Conservation (phyloP, 1,284 basidiomycete species). For the Ceratobasidium sp. region DNA sequence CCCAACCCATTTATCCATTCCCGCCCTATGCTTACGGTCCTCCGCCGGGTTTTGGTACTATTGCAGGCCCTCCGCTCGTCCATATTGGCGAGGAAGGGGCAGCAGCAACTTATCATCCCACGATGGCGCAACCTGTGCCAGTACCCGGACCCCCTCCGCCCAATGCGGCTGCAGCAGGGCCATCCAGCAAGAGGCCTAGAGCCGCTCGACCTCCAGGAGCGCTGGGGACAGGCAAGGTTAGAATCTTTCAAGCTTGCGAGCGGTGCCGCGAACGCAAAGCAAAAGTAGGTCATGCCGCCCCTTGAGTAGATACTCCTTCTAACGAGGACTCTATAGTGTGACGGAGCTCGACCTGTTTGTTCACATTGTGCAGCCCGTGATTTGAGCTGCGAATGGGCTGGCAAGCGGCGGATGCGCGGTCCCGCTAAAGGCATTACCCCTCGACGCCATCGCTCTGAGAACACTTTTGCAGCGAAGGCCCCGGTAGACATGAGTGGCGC, state of each 20-base stretch:
- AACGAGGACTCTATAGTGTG: slow-evolving; percentile 15
- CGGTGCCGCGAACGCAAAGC: slow-evolving; percentile 42
- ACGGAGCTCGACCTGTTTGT: slow-evolving; percentile 33
- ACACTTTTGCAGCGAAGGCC: not conserved
- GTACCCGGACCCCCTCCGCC: slow-evolving; percentile 17
- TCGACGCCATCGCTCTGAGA: slow-evolving; percentile 20
- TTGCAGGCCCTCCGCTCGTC: slow-evolving; percentile 38
- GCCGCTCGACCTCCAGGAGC: slow-evolving; percentile 28
- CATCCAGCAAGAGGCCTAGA: slow-evolving; percentile 18
- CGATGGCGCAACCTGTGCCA: slow-evolving; percentile 14
- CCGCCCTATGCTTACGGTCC: slow-evolving; percentile 33
- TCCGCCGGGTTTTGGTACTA: slow-evolving; percentile 33
- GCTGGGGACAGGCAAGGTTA: slow-evolving; percentile 19
- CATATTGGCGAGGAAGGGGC: slow-evolving; percentile 39
- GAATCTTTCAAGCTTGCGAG: slow-evolving; percentile 41
- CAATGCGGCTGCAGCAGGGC: not conserved
- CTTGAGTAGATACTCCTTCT: not conserved
- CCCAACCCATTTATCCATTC: slow-evolving; percentile 38
- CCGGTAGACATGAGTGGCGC: not conserved
- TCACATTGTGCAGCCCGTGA: slow-evolving; percentile 39
- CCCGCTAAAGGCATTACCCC: slow-evolving; percentile 42
- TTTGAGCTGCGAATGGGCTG: slow-evolving; percentile 42
- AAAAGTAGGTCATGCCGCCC: not conserved
- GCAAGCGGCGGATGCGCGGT: slow-evolving; percentile 40
- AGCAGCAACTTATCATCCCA: slow-evolving; percentile 28